Conservation (phyloP, 2,329 filamentous ascomycete genomes). For the Graphiopsis chlorocephala region DNA sequence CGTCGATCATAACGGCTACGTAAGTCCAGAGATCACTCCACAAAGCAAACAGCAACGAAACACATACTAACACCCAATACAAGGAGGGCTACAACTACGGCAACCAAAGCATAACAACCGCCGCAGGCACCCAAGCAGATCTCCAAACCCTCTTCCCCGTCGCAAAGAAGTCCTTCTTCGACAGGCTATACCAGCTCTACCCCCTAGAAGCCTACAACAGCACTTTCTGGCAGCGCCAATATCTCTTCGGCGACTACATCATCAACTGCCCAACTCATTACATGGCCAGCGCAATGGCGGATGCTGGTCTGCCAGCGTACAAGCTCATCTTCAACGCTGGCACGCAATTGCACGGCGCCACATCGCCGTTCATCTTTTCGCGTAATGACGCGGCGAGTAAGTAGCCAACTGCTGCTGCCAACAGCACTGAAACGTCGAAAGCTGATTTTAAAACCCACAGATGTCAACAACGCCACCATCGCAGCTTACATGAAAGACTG, state of each 20-base stretch:
- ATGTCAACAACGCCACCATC: constrained; percentile 33
- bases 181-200: constrained; percentile 42
- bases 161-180: constrained; percentile 37
- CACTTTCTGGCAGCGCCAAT: constrained; percentile 38
- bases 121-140: constrained; percentile 31
- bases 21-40: background rate
- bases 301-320: constrained; percentile 26
- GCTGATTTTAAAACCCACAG: background rate
- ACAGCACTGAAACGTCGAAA: background rate
- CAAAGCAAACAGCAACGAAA: background rate
- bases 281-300: constrained; percentile 37
- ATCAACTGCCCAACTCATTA: constrained; percentile 41
- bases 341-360: constrained; percentile 34
- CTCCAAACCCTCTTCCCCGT: constrained; percentile 35
- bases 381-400: background rate
- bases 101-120: constrained; percentile 30
- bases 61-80: background rate
- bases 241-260: constrained; percentile 45
- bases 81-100: constrained; percentile 39
- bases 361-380: constrained; percentile 24
- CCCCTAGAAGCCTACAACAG: constrained; percentile 34
- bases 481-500: constrained; percentile 35
- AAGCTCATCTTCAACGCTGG: constrained; percentile 39
- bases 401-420: background rate
- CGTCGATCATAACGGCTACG: constrained; percentile 37